phyloP scores from a whole-genome alignment of 441 rosid species.

The Adansonia madagascariensis region DNA sequence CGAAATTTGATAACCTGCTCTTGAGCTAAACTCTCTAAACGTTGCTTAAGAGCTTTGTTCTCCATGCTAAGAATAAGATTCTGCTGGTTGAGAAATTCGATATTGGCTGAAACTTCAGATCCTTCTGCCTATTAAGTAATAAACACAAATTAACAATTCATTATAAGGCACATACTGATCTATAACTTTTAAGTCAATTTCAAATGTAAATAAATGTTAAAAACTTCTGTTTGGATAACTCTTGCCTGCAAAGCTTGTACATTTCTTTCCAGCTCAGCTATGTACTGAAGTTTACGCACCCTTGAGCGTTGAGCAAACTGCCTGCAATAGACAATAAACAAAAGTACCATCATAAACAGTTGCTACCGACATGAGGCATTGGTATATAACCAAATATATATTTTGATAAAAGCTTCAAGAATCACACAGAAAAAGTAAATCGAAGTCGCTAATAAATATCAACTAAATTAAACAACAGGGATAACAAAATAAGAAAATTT shows the following conservation, averaged over 20 bases:
- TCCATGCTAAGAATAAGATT: constrained; percentile 94
- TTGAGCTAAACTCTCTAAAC: constrained; percentile 82
- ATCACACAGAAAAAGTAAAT: no score
- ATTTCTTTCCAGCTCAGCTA: constrained; percentile 96
- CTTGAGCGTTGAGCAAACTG: constrained; percentile 99
- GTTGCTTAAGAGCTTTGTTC: constrained; percentile 94
- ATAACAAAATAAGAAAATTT: not conserved
- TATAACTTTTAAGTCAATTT: constrained; percentile 10
- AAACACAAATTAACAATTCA: not conserved
- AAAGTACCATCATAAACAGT: constrained; percentile 26
- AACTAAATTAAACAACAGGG: no score
- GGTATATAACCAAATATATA: not conserved
- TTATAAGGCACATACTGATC: constrained; percentile 8
- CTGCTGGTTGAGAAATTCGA: constrained; percentile 93
- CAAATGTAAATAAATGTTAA: not conserved
- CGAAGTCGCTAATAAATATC: no score
- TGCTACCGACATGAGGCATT: not conserved
- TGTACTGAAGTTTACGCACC: constrained; percentile 97
- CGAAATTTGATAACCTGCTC: constrained; percentile 87
- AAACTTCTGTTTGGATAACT: constrained; percentile 21
- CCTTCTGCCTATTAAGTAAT: constrained; percentile 76
- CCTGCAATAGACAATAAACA: constrained; percentile 47
- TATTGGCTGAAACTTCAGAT: constrained; percentile 88
- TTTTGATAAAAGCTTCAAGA: not conserved
- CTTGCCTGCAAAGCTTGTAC: constrained; percentile 95